These are phyloP conservation scores for Penicillium crystallinum DNA, from an alignment of 495 filamentous ascomycete genomes.

Conservation along the genomic window DNA sequence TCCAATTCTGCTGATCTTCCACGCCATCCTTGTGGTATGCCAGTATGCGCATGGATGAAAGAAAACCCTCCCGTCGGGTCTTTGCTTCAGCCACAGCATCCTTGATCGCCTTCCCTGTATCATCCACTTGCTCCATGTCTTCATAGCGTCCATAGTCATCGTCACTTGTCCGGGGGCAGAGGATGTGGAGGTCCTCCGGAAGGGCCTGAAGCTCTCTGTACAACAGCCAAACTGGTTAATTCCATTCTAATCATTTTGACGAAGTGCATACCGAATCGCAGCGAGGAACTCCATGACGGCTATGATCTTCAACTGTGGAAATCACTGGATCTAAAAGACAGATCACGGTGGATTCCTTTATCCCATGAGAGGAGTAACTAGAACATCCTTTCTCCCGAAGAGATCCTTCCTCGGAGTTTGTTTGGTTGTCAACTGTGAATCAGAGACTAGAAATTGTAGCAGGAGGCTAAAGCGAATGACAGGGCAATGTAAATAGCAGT, in stretches of 20 bases:
- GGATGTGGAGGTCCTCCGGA: slow-evolving; percentile 42
- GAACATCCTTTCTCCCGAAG: slow-evolving; percentile 4
- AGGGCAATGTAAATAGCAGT: neutral
- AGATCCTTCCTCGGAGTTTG: too few species aligned
- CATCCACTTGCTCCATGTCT: slow-evolving; percentile 29
- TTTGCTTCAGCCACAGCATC: slow-evolving; percentile 45
- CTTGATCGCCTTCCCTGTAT: slow-evolving; percentile 27
- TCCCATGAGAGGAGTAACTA: slow-evolving; percentile 2
- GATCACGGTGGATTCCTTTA: slow-evolving; percentile 17
- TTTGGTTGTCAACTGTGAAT: neutral
- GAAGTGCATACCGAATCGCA: slow-evolving; percentile 31
- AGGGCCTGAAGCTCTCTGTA: slow-evolving; percentile 42
- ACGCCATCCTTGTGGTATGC: slow-evolving; percentile 60
- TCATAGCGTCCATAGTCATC: slow-evolving; percentile 54
- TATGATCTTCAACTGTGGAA: slow-evolving; percentile 7
- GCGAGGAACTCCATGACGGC: slow-evolving; percentile 41
- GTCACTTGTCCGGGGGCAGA: slow-evolving; percentile 45
- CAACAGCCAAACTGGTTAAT: slow-evolving; percentile 3
- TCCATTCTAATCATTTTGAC: neutral
- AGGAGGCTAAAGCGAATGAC: neutral
- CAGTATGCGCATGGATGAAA: slow-evolving; percentile 62
- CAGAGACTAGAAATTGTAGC: neutral
- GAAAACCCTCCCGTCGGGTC: slow-evolving; percentile 50
- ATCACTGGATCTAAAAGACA: slow-evolving; percentile 2
- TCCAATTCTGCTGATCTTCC: slow-evolving; percentile 52